Conservation (phyloP, 176 grass and related monocot genomes). For the Paspalum notatum region DNA sequence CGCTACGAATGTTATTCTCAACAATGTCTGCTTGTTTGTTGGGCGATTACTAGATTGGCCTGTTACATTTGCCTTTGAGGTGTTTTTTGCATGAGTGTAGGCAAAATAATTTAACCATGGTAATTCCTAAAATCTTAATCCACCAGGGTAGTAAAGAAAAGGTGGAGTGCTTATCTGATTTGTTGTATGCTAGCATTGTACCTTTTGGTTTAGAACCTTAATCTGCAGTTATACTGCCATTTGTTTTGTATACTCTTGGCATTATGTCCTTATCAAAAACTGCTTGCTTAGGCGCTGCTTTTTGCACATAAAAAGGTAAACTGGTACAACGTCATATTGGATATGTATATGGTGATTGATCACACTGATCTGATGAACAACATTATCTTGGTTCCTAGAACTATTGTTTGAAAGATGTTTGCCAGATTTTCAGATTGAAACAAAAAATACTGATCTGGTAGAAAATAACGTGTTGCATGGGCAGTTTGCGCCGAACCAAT, state of each 20-base stretch:
- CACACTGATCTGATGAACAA: neutral
- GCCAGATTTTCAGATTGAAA: neutral
- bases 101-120: neutral
- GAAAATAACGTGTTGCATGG: neutral
- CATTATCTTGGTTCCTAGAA: neutral
- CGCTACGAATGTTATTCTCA: neutral
- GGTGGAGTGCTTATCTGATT: neutral
- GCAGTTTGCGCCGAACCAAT: neutral
- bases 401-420: neutral
- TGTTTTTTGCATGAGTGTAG: neutral
- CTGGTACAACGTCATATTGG: neutral
- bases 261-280: neutral
- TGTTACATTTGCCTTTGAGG: neutral
- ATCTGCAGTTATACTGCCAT: neutral
- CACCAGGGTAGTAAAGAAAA: neutral
- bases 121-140: neutral
- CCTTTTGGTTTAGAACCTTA: neutral
- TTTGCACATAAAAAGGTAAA: slow-evolving; percentile 11
- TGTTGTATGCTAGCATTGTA: neutral
- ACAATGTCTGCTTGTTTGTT: neutral
- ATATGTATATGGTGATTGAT: neutral
- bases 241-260: neutral
- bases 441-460: neutral
- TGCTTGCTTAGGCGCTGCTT: neutral
- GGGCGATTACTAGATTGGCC: neutral